Percentiles rank a stretch among this genome's conserved stretches.
These are phyloP conservation scores for Antrodiella citrinella DNA, from an alignment of 768 basidiomycete genomes.

Conservation along the genomic window DNA sequence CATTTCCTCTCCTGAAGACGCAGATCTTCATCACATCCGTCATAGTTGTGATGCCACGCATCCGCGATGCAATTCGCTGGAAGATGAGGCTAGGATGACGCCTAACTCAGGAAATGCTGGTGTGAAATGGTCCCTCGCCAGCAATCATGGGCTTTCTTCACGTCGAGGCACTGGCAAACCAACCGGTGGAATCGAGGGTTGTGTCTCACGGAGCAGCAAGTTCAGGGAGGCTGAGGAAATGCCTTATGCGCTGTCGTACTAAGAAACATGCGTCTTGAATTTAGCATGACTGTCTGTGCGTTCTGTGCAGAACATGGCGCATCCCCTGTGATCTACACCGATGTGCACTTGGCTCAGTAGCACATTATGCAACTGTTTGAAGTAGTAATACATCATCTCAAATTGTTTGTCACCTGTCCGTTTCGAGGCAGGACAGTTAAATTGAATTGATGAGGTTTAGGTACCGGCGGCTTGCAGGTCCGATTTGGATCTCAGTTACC, in stretches of 20 bases:
- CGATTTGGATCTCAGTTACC: constrained; percentile 8
- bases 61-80: not conserved
- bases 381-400: not conserved
- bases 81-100: not conserved
- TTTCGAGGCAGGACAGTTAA: not conserved
- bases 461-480: constrained; percentile 7
- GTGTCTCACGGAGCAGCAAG: not conserved
- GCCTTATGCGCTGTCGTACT: not conserved
- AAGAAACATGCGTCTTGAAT: not conserved
- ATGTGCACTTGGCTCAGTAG: not conserved
- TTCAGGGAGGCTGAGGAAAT: not conserved
- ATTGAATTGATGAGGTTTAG: not conserved
- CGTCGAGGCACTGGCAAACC: not conserved
- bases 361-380: not conserved
- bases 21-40: not conserved
- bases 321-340: not conserved
- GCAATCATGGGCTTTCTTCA: not conserved
- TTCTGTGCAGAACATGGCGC: not conserved
- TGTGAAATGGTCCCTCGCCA: not conserved
- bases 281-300: not conserved
- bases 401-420: not conserved
- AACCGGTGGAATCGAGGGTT: not conserved
- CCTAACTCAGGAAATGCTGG: not conserved
- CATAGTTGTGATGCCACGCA: not conserved
- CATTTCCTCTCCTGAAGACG: not conserved